Percentiles rank a stretch among this genome's conserved stretches.
phyloP scores from a whole-genome alignment of 306 rosid genomes.

The Pachyrhizus erosus region DNA sequence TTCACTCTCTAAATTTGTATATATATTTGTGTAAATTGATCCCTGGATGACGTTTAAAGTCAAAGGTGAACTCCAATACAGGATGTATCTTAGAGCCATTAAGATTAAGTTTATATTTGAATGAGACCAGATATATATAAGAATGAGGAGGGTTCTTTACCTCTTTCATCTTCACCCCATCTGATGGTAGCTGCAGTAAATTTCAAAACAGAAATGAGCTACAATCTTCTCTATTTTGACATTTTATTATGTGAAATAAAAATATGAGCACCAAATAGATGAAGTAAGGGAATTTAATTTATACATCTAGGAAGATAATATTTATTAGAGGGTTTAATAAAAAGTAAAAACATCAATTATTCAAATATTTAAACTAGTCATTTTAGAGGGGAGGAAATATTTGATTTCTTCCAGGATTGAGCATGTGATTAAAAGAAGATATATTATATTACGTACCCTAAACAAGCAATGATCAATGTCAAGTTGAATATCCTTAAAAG shows the following conservation, averaged over 20 bases:
- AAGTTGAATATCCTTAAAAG: conserved; percentile 52
- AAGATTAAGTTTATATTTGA: background rate
- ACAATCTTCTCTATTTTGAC: conserved; percentile 7
- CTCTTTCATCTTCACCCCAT: conserved; percentile 56
- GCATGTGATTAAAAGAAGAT: background rate
- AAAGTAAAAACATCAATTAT: no score
- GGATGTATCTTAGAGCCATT: background rate
- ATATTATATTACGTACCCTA: conserved; percentile 4
- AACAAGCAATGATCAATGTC: conserved; percentile 58
- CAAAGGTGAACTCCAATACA: background rate
- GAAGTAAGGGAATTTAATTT: conserved; percentile 2
- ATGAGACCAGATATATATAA: background rate
- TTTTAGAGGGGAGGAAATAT: no score
- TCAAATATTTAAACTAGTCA: no score
- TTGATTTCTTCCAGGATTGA: no score
- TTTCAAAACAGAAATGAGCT: conserved; percentile 26
- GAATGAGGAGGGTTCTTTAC: conserved; percentile 32
- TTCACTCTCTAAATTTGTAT: background rate
- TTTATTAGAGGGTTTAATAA: no score
- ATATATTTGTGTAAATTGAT: background rate
- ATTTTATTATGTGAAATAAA: background rate
- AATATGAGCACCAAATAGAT: background rate
- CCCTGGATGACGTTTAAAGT: background rate
- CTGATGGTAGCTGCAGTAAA: conserved; percentile 50
- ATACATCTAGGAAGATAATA: background rate